A percentile compares a stretch with the other conserved stretches of the same genome.
Conservation (phyloP, 805 yeast genomes). For the Saccharomyces kudriavzevii region DNA sequence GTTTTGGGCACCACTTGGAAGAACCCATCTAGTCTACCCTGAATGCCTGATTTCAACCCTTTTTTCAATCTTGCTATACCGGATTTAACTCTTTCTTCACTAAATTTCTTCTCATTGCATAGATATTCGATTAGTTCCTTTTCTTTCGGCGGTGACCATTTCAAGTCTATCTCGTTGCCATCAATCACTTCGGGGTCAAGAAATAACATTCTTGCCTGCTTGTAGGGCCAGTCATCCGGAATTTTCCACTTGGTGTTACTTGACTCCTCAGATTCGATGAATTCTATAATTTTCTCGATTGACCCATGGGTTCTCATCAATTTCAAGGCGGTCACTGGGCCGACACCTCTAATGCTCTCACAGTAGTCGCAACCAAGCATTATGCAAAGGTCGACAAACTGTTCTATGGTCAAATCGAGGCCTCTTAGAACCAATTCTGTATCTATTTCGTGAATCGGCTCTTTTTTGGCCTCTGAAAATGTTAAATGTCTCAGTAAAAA, state of each 20-base stretch:
- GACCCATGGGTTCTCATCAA: constrained; percentile 78
- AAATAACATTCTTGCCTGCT: constrained; percentile 79
- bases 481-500: constrained; percentile 80
- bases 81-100: constrained; percentile 80
- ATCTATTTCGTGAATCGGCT: constrained; percentile 81
- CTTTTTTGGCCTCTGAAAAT: constrained; percentile 86
- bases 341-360: constrained; percentile 90
- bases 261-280: constrained; percentile 39
- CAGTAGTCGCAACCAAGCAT: constrained; percentile 95
- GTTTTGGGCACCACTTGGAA: constrained; percentile 59
- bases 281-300: constrained; percentile 68
- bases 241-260: constrained; percentile 70
- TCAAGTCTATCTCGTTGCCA: constrained; percentile 55
- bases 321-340: constrained; percentile 90
- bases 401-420: constrained; percentile 58
- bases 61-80: constrained; percentile 83
- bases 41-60: constrained; percentile 76
- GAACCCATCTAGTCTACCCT: constrained; percentile 88
- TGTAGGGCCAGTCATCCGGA: constrained; percentile 92
- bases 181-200: constrained; percentile 69
- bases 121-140: constrained; percentile 75
- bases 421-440: constrained; percentile 64
- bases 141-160: constrained; percentile 85
- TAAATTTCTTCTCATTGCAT: constrained; percentile 84
- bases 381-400: constrained; percentile 87